Percentiles rank a stretch among this genome's conserved stretches.
Evolutionary conservation across 352 stramenopile genomes (phyloP).

Genomic region (Phytophthora chlamydospora): DNA sequence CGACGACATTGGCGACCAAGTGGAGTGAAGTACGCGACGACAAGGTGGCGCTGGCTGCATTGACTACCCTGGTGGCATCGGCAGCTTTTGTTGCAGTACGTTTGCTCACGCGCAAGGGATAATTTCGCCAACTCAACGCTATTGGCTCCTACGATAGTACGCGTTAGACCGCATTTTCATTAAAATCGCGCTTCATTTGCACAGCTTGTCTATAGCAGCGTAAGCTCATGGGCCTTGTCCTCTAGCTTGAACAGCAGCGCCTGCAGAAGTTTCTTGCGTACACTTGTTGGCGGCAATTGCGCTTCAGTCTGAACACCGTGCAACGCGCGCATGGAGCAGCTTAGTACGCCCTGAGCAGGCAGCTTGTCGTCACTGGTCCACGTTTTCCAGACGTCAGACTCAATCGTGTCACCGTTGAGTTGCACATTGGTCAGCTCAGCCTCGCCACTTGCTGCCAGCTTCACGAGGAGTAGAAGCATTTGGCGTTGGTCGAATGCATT

Average conservation of each 20-base stretch:
- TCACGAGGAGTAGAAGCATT: constrained; percentile 59
- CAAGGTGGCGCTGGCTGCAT: constrained; percentile 54
- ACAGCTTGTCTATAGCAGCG: constrained; percentile 17
- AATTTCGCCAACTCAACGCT: neutral
- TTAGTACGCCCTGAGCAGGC: constrained; percentile 45
- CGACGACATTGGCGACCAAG: constrained; percentile 23
- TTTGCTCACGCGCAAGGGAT: constrained; percentile 45
- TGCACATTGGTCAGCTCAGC: constrained; percentile 54
- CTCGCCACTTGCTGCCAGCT: constrained; percentile 50
- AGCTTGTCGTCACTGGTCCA: constrained; percentile 68
- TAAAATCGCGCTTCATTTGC: constrained; percentile 6
- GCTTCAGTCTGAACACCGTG: constrained; percentile 52
- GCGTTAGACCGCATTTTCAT: constrained; percentile 15
- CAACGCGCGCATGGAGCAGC: constrained; percentile 51
- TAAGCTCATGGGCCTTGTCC: constrained; percentile 48
- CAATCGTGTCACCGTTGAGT: constrained; percentile 50
- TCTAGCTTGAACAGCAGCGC: constrained; percentile 65
- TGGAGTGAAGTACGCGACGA: constrained; percentile 52
- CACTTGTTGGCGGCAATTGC: constrained; percentile 51
- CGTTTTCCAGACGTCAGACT: constrained; percentile 57
- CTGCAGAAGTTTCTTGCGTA: constrained; percentile 68
- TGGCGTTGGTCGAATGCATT: constrained; percentile 62
- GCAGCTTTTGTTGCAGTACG: constrained; percentile 53
- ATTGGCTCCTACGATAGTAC: neutral
- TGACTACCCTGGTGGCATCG: constrained; percentile 59